Base-by-base conservation (phyloP, 2,329 filamentous ascomycete species). In the Arthroderma sp. region DNA sequence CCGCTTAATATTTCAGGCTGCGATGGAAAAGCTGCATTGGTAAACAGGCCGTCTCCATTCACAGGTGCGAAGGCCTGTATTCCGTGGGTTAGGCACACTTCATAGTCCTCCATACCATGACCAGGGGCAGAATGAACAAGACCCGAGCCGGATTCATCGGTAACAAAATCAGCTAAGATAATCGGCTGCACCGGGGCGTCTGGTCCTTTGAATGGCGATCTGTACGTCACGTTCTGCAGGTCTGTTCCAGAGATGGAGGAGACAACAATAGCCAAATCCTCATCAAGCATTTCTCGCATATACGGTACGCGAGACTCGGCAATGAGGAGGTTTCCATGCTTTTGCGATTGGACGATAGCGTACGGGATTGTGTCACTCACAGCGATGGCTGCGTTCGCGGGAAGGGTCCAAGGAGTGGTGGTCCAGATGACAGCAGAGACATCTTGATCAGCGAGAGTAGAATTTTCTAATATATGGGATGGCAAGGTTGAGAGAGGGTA, bases 31-130 rank as follows among this genome's bases (percentile, higher is more conserved):
- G 85, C 88, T 37, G 85, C 81, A 28, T 73, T 70, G 0, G 87
- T 95, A 59, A 94, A 96, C 29, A 72, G 69, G 1, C 91, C 91
- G 11, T 81, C 71, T 52, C 86, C 81, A 52, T 94, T 81, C 9
- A 98, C 81, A 0, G 89, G 89, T 4, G 89, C 85, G 55, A 83
- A 81, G 1, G 82, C 82, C 1, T 77, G 69, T 45, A 96, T 83
- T 1, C 77, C 80, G 38, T 83, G 70, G 27, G 74, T 64, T 40
- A 74, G 74, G 60, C 88, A 94, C 4, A 81, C 78, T 49, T 89
- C 79, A 58, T 96, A 98, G 60, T 98, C 91, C 34, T 98, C 91
- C 71, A 94, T 91, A 38, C 91, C 91, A 58, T 98, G 91, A 3
- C 91, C 91, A 5, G 91, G 89, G 2, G 91, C 91, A 51, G 87